Conservation (phyloP, 768 basidiomycete species). For the Cantharellus anzutake region DNA sequence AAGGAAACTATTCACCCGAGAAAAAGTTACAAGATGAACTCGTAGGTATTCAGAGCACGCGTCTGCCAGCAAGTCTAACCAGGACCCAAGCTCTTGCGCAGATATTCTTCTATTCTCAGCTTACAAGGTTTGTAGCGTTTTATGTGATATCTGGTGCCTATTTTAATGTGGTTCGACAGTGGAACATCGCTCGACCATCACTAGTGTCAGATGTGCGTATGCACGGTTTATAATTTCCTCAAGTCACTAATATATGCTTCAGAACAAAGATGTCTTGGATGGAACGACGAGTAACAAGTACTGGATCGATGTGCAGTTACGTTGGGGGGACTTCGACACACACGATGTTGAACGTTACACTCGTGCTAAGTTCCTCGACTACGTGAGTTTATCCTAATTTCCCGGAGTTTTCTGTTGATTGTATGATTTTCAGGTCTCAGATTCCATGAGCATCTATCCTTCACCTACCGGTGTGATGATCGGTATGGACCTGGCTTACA, state of each 20-base stretch:
- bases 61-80: not conserved
- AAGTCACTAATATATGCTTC: constrained; percentile 2
- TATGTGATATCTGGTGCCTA: not conserved
- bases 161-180: constrained; percentile 25
- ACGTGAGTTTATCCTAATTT: constrained; percentile 29
- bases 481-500: constrained; percentile 96
- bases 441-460: constrained; percentile 98
- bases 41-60: constrained; percentile 15
- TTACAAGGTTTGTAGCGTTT: constrained; percentile 36
- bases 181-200: constrained; percentile 95
- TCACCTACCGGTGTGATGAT: constrained; percentile 98
- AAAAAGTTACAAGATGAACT: constrained; percentile 99
- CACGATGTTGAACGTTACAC: constrained; percentile 99
- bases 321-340: constrained; percentile 98
- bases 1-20: constrained; percentile 99
- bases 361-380: constrained; percentile 97
- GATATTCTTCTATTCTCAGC: constrained; percentile 95
- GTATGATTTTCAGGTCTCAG: constrained; percentile 41
- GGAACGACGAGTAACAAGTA: constrained; percentile 98
- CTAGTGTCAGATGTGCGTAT: constrained; percentile 72
- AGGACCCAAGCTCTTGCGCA: constrained; percentile 46
- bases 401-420: not conserved
- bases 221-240: too few species aligned
- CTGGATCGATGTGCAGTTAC: constrained; percentile 91
- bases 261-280: constrained; percentile 89